phyloP scores from a whole-genome alignment of 108 stramenopile genomes.

The Fistulifera solaris region DNA sequence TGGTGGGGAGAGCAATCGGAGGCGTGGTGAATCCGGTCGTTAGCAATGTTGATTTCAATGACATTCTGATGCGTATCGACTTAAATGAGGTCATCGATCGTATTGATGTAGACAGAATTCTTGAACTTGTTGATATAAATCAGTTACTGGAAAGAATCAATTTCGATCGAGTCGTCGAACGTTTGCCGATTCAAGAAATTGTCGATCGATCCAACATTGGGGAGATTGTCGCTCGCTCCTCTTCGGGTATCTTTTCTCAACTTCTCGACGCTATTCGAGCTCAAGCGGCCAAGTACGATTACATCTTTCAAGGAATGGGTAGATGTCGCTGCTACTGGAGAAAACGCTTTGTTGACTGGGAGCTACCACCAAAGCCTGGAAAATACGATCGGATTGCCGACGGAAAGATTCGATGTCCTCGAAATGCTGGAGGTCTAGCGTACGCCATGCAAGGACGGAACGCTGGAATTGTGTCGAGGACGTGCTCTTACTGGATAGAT shows the following conservation, averaged over 20 bases:
- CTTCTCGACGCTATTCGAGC: constrained; percentile 14
- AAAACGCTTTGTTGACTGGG: neutral
- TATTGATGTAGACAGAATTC: constrained; percentile 16
- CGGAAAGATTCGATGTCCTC: neutral
- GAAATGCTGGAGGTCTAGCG: constrained; percentile 3
- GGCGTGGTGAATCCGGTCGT: constrained; percentile 8
- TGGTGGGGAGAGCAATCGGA: constrained; percentile 2
- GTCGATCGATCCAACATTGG: constrained; percentile 16
- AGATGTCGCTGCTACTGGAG: constrained; percentile 10
- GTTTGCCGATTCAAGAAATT: constrained; percentile 15
- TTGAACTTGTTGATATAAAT: constrained; percentile 22
- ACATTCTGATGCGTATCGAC: constrained; percentile 17
- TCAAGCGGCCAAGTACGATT: constrained; percentile 20
- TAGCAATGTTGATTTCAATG: constrained; percentile 16
- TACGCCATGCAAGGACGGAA: constrained; percentile 20
- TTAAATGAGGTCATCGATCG: constrained; percentile 14
- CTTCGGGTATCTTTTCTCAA: constrained; percentile 16
- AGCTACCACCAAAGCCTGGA: constrained; percentile 14
- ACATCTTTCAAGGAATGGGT: constrained; percentile 11
- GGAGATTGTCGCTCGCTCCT: constrained; percentile 23
- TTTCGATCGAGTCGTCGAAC: constrained; percentile 9
- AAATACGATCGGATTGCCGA: neutral
- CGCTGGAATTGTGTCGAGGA: constrained; percentile 12
- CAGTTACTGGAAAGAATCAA: constrained; percentile 12
- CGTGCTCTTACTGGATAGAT: constrained; percentile 9